Evolutionary conservation across 352 stramenopile genomes (phyloP).

Genomic region (Pythium sp.): DNA sequence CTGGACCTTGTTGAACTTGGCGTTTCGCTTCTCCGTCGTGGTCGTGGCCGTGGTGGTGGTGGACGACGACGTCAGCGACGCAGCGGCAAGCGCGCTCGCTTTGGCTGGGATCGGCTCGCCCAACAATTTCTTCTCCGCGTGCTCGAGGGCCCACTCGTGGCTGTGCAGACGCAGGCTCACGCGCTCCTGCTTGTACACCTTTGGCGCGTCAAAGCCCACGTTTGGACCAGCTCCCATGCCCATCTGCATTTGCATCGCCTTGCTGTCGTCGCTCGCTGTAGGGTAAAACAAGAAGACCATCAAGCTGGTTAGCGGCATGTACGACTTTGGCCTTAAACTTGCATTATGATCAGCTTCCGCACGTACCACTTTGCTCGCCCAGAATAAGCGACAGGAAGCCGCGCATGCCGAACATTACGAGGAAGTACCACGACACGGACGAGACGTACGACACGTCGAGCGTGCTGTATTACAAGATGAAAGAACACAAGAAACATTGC

Average conservation of each 20-base stretch:
- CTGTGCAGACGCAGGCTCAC: constrained; percentile 80
- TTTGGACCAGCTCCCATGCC: constrained; percentile 83
- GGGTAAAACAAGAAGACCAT: background rate
- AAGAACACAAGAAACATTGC: background rate
- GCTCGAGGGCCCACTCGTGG: constrained; percentile 79
- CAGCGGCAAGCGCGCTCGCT: constrained; percentile 6
- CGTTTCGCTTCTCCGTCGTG: constrained; percentile 41
- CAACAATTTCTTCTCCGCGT: constrained; percentile 81
- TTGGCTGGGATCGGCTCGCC: constrained; percentile 67
- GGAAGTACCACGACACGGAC: constrained; percentile 98
- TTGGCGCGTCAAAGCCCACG: constrained; percentile 88
- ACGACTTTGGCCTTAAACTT: background rate
- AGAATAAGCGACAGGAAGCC: constrained; percentile 96
- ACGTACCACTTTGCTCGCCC: constrained; percentile 84
- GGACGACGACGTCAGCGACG: constrained; percentile 17
- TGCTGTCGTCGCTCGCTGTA: constrained; percentile 82
- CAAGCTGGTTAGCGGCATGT: background rate
- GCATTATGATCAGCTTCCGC: background rate
- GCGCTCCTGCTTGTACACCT: constrained; percentile 89
- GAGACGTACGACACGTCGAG: constrained; percentile 98
- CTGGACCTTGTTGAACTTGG: constrained; percentile 77
- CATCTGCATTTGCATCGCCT: constrained; percentile 93
- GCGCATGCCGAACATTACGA: constrained; percentile 98
- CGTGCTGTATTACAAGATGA: constrained; percentile 43
- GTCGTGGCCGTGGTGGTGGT: constrained; percentile 17